Evolutionary conservation across 495 filamentous ascomycete species (phyloP).

Genomic region (Aspergillus baeticus): DNA sequence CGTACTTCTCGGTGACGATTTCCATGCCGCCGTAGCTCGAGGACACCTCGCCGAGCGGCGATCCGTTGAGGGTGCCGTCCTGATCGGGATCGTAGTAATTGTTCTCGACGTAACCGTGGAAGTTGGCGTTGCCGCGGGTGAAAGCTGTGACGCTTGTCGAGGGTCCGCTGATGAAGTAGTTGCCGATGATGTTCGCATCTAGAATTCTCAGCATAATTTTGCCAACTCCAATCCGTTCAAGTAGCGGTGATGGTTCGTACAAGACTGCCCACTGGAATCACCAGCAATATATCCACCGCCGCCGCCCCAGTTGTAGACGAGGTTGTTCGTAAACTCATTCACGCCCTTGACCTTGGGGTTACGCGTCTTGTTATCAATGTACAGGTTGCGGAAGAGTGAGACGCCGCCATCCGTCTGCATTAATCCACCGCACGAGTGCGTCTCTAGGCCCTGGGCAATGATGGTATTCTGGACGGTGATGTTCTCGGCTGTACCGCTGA

Average conservation of each 20-base stretch:
- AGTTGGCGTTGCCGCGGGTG: conserved; percentile 19
- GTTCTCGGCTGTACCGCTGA: conserved; percentile 13
- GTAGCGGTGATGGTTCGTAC: background rate
- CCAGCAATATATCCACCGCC: conserved; percentile 23
- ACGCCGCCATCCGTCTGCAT: conserved; percentile 20
- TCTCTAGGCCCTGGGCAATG: conserved; percentile 20
- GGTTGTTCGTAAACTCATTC: conserved; percentile 21
- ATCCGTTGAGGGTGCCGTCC: conserved; percentile 17
- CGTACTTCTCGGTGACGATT: conserved; percentile 14
- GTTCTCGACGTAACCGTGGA: conserved; percentile 21
- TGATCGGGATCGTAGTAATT: conserved; percentile 21
- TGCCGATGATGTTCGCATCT: conserved; percentile 20
- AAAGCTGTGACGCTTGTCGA: conserved; percentile 19
- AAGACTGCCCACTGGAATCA: conserved; percentile 13
- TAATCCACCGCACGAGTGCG: conserved; percentile 18
- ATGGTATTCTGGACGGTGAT: conserved; percentile 19
- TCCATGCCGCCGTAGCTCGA: conserved; percentile 19
- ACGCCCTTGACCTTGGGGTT: conserved; percentile 25
- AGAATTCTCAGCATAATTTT: background rate
- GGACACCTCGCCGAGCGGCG: conserved; percentile 3
- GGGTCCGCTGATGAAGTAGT: conserved; percentile 22
- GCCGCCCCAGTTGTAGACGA: conserved; percentile 21
- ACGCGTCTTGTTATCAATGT: conserved; percentile 22
- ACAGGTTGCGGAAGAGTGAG: conserved; percentile 20
- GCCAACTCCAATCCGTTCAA: background rate